Evolutionary conservation across 208 protist genomes (phyloP).

Genomic region (Crithidia bombi): DNA sequence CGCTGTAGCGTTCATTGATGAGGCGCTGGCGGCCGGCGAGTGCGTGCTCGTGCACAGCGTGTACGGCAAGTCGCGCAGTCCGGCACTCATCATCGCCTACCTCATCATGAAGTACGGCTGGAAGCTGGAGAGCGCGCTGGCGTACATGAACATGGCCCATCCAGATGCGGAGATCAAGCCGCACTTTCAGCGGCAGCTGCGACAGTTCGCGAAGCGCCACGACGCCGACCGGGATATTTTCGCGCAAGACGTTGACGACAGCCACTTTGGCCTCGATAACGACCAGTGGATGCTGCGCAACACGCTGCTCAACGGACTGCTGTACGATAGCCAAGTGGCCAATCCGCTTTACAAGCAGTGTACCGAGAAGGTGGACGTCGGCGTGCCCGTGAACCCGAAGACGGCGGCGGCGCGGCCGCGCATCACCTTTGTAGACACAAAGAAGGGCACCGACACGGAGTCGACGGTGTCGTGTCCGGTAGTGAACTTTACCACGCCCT

Average conservation of each 20-base stretch:
- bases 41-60: slow-evolving; percentile 92
- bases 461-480: slow-evolving; percentile 53
- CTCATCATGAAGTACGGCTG: slow-evolving; percentile 93
- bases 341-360: slow-evolving; percentile 76
- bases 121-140: slow-evolving; percentile 86
- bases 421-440: slow-evolving; percentile 82
- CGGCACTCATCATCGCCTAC: slow-evolving; percentile 86
- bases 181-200: slow-evolving; percentile 91
- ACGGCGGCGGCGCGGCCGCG: slow-evolving; percentile 32
- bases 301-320: slow-evolving; percentile 86
- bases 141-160: slow-evolving; percentile 88
- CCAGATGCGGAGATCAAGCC: slow-evolving; percentile 89
- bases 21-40: slow-evolving; percentile 77
- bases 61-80: slow-evolving; percentile 81
- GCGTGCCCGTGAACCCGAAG: slow-evolving; percentile 35
- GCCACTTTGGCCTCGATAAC: slow-evolving; percentile 85
- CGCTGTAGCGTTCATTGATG: slow-evolving; percentile 84
- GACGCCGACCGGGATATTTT: slow-evolving; percentile 86
- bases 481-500: slow-evolving; percentile 41
- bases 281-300: slow-evolving; percentile 94
- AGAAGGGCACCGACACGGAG: slow-evolving; percentile 62
- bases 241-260: slow-evolving; percentile 79
- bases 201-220: slow-evolving; percentile 85
- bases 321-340: slow-evolving; percentile 67
- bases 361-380: slow-evolving; percentile 65